A percentile compares a stretch with the other conserved stretches of the same genome.
Evolutionary conservation across 495 filamentous ascomycete genomes (phyloP).

Genomic region (Lentithecium fluviatile): DNA sequence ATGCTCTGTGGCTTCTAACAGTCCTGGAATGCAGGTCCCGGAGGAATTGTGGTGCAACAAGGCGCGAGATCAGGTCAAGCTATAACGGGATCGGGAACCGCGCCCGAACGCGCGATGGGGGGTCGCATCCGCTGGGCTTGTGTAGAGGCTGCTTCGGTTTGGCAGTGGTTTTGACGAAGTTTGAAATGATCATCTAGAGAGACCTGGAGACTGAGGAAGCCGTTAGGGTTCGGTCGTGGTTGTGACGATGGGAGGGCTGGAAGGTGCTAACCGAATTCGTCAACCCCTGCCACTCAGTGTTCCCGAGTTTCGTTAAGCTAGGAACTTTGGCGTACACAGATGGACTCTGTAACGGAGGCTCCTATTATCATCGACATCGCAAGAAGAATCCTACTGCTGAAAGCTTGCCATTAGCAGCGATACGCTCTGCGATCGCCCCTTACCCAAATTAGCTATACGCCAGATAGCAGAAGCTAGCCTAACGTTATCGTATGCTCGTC

Average conservation of each 20-base stretch:
- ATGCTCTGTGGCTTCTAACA: not conserved
- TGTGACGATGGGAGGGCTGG: not conserved
- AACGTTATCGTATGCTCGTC: too few relatives aligned
- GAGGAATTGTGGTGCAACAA: not conserved
- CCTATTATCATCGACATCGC: too few relatives aligned
- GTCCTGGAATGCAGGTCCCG: not conserved
- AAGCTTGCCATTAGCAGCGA: too few relatives aligned
- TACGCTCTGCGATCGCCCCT: too few relatives aligned
- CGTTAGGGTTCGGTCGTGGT: not conserved
- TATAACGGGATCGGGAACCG: not conserved
- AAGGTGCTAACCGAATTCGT: not conserved
- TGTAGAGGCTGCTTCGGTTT: too few relatives aligned
- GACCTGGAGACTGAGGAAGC: not conserved
- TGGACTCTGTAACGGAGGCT: not conserved
- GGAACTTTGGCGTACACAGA: not conserved
- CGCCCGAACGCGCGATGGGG: not conserved
- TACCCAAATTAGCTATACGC: too few relatives aligned
- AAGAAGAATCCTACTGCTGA: too few relatives aligned
- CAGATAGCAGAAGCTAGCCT: too few relatives aligned
- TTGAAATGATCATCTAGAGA: too few relatives aligned
- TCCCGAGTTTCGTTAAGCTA: not conserved
- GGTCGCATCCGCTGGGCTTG: too few relatives aligned
- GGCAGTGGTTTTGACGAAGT: too few relatives aligned
- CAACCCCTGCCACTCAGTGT: not conserved
- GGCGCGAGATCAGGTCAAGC: not conserved